phyloP scores from a whole-genome alignment of 2,329 filamentous ascomycete genomes.

The Calonectria honghensis region DNA sequence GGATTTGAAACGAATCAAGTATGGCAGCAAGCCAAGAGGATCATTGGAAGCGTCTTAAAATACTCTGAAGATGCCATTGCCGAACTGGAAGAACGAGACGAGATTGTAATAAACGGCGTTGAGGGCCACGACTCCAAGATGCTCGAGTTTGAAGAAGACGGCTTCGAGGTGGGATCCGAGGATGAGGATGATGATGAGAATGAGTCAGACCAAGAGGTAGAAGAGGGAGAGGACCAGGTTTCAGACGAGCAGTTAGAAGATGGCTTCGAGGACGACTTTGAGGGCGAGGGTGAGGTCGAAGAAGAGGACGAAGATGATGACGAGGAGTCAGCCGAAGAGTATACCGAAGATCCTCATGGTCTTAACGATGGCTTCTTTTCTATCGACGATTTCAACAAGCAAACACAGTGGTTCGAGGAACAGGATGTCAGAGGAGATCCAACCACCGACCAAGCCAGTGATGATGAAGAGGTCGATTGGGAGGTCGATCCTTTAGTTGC shows the following conservation, averaged over 20 bases:
- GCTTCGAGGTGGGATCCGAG: conserved; percentile 57
- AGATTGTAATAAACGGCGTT: conserved; percentile 57
- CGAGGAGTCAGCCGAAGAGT: conserved; percentile 66
- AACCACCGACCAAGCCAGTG: conserved; percentile 83
- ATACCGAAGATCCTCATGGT: conserved; percentile 80
- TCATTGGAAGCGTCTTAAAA: conserved; percentile 77
- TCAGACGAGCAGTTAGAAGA: conserved; percentile 50
- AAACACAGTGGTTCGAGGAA: conserved; percentile 91
- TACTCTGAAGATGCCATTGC: conserved; percentile 69
- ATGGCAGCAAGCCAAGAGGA: conserved; percentile 93
- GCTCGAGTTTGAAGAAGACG: conserved; percentile 55
- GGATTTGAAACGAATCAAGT: conserved; percentile 93
- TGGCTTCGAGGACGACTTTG: conserved; percentile 58
- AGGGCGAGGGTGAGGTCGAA: conserved; percentile 62
- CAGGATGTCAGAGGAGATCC: conserved; percentile 87
- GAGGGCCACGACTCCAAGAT: conserved; percentile 58
- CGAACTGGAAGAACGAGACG: conserved; percentile 71
- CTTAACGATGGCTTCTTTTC: conserved; percentile 99
- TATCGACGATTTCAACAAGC: conserved; percentile 97
- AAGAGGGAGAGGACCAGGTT: conserved; percentile 53
- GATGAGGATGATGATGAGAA: conserved; percentile 54
- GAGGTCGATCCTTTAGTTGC: conserved; percentile 81
- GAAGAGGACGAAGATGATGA: conserved; percentile 61
- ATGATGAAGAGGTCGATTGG: conserved; percentile 94
- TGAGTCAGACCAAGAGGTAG: conserved; percentile 52